Base-by-base conservation (phyloP, 2,329 filamentous ascomycete genomes). In the Colletotrichum tropicicola region DNA sequence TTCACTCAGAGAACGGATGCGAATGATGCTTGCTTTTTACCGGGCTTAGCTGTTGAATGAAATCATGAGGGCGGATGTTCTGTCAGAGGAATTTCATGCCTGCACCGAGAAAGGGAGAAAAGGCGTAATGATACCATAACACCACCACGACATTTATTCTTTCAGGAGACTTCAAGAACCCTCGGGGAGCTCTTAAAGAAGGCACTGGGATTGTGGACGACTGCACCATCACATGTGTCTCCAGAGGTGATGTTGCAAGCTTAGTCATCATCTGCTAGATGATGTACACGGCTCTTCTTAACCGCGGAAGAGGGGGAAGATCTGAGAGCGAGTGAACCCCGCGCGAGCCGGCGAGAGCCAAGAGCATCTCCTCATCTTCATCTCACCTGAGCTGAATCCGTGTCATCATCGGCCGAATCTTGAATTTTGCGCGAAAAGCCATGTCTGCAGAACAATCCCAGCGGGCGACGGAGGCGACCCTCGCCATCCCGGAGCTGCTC, bases 401-500 rank as follows among this genome's bases (percentile, higher is more conserved):
- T 21, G 13, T 32, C 15, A n/a, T 32, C 37, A 10, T 17, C 27
- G 9, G 30, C 25, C 9, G 39, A 35, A 32, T 27, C 10, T 21
- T n/a, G 8, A 10, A 12, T 12, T 27, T 3, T 19, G 5, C 15
- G 41, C 30, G 27, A 27, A 28, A 49, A n/a, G 37, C 21, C 15
- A 65, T 65, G 62, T 37, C 44, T 2, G 23, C 28, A 51, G 21
- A 7, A n/a, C 48, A 44, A 6, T 6, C 28, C 6, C 19, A 19
- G 19, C 28, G 35, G 6, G 53, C 45, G 17, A 53, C 44, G 59
- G 48, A 64, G 25, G 28, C 23, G 10, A 59, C 43, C 3, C 53
- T 72, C 19, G 54, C 53, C 52, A 54, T 68, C 35, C 67, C 71
- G 6, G 73, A 75, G 62, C 57, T 75, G 4, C 59, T 74, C 25